phyloP scores from a whole-genome alignment of 2,329 filamentous ascomycete species.

The Ophiocordyceps robertsii region DNA sequence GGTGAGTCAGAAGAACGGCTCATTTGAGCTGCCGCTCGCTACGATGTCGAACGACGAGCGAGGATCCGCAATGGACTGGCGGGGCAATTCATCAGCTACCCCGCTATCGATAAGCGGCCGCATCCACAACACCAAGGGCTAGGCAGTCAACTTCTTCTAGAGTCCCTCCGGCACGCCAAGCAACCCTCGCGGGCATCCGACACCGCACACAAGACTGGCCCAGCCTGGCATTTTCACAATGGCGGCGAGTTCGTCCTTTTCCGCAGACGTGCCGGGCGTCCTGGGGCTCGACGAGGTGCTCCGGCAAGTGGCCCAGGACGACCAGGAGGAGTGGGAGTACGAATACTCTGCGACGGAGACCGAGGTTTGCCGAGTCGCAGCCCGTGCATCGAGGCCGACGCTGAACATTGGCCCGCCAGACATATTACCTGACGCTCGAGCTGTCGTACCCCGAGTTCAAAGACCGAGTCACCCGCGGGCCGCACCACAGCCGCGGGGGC shows the following conservation, averaged over 20 bases:
- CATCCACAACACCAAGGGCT: too few species aligned
- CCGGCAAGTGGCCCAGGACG: constrained; percentile 17
- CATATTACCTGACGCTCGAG: constrained; percentile 50
- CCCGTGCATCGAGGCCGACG: neutral
- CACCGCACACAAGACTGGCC: neutral
- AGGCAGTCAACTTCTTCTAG: too few species aligned
- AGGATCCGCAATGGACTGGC: neutral
- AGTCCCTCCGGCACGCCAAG: too few species aligned
- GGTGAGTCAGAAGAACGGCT: neutral
- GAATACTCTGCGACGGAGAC: constrained; percentile 52
- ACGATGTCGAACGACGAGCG: too few species aligned
- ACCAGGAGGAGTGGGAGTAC: constrained; percentile 52
- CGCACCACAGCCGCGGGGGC: constrained; percentile 26
- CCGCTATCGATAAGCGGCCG: neutral
- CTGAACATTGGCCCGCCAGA: constrained; percentile 24
- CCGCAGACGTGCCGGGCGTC: constrained; percentile 11
- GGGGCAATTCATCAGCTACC: neutral
- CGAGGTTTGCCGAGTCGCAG: constrained; percentile 28
- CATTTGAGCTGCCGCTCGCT: too few species aligned
- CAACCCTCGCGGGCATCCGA: neutral
- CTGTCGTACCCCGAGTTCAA: constrained; percentile 47
- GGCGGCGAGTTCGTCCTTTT: neutral
- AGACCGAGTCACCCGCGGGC: constrained; percentile 24
- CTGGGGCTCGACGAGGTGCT: constrained; percentile 14
- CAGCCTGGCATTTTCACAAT: neutral